Conservation (phyloP, 2,329 filamentous ascomycete species). For the Rhytidhysteron rufulum region DNA sequence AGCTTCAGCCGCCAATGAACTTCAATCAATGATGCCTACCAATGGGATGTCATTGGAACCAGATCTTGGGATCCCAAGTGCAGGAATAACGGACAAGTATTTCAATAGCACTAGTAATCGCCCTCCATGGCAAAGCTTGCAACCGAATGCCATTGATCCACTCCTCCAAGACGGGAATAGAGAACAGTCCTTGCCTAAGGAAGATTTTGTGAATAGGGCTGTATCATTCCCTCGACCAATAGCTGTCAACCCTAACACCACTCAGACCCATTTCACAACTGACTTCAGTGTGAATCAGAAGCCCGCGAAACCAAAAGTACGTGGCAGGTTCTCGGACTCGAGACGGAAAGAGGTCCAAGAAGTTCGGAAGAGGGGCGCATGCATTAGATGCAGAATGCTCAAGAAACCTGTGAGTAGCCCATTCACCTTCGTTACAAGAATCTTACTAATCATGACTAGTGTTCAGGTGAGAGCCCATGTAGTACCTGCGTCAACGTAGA, state of each 20-base stretch:
- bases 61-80: slow-evolving; percentile 26
- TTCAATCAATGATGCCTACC: slow-evolving; percentile 28
- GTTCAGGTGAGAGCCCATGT: slow-evolving; percentile 58
- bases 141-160: slow-evolving; percentile 27
- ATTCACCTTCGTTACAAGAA: background rate
- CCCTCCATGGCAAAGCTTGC: slow-evolving; percentile 27
- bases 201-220: slow-evolving; percentile 18
- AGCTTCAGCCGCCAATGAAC: slow-evolving; percentile 38
- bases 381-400: slow-evolving; percentile 61
- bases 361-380: slow-evolving; percentile 58
- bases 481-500: slow-evolving; percentile 57
- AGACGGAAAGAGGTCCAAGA: slow-evolving; percentile 58
- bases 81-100: slow-evolving; percentile 31
- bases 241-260: slow-evolving; percentile 32
- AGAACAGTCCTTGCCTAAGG: slow-evolving; percentile 20
- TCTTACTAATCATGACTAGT: slow-evolving; percentile 21
- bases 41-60: slow-evolving; percentile 32
- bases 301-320: slow-evolving; percentile 44
- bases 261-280: slow-evolving; percentile 35
- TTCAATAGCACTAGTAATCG: slow-evolving; percentile 27
- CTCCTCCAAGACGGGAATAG: slow-evolving; percentile 31
- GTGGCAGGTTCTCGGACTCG: slow-evolving; percentile 54
- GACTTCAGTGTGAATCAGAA: slow-evolving; percentile 38
- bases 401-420: slow-evolving; percentile 49
- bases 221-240: slow-evolving; percentile 31